Evolutionary conservation across 2,329 filamentous ascomycete genomes (phyloP).

Genomic region (Periconia digitata): DNA sequence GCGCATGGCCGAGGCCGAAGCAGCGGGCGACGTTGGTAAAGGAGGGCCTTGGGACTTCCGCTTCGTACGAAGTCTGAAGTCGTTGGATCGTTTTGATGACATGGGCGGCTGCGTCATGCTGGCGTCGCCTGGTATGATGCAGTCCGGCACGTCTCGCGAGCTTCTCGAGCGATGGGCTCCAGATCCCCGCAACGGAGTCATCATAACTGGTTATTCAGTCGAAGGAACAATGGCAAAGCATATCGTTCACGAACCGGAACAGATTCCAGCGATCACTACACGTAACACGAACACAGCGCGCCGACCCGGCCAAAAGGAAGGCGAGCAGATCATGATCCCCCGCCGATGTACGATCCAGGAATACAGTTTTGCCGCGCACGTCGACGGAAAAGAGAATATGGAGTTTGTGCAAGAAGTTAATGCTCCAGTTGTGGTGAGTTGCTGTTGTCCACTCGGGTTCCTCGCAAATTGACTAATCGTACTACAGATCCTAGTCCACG

Average conservation of each 20-base stretch:
- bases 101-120: slow-evolving; percentile 96
- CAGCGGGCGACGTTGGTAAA: slow-evolving; percentile 69
- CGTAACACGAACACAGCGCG: slow-evolving; percentile 53
- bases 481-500: slow-evolving; percentile 85
- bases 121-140: slow-evolving; percentile 95
- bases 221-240: slow-evolving; percentile 98
- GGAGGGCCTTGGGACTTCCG: slow-evolving; percentile 97
- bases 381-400: slow-evolving; percentile 92
- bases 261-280: slow-evolving; percentile 92
- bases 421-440: slow-evolving; percentile 86
- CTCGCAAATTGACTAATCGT: slow-evolving; percentile 4
- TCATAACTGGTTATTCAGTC: slow-evolving; percentile 97
- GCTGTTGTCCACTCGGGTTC: background rate
- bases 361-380: slow-evolving; percentile 93
- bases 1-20: slow-evolving; percentile 87
- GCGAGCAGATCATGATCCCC: slow-evolving; percentile 89
- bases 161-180: slow-evolving; percentile 94
- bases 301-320: slow-evolving; percentile 64
- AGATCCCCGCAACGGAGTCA: slow-evolving; percentile 94
- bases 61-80: slow-evolving; percentile 88
- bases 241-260: slow-evolving; percentile 91
- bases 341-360: slow-evolving; percentile 91
- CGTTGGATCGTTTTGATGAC: slow-evolving; percentile 93
- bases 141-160: slow-evolving; percentile 92
- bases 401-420: slow-evolving; percentile 95